phyloP scores from a whole-genome alignment of 805 yeast genomes.

The Sugiyamaella smithiae region DNA sequence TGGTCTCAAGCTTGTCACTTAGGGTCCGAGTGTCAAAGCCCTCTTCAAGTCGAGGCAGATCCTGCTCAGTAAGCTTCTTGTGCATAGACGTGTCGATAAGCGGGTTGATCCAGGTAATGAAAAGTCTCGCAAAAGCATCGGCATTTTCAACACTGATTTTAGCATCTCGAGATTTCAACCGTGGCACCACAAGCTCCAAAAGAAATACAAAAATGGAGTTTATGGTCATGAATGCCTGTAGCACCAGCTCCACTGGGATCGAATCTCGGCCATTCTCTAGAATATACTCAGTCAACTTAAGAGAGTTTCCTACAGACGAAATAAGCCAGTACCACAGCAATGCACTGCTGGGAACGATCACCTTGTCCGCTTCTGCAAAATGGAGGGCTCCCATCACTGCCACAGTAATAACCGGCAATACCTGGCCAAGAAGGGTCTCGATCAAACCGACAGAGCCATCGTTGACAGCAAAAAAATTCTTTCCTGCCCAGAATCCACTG shows the following conservation, averaged over 20 bases:
- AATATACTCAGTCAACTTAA: not conserved
- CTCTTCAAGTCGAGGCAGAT: conserved; percentile 70
- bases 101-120: conserved; percentile 17
- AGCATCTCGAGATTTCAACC: not conserved
- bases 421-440: not conserved
- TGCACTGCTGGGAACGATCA: conserved; percentile 2
- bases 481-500: not conserved
- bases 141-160: conserved; percentile 11
- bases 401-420: not conserved
- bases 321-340: conserved; percentile 15
- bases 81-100: conserved; percentile 8
- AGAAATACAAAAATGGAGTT: conserved; percentile 5
- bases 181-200: conserved; percentile 1
- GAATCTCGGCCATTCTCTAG: not conserved
- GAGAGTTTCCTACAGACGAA: not conserved
- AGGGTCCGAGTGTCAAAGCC: conserved; percentile 50
- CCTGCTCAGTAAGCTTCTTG: conserved; percentile 36
- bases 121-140: conserved; percentile 14
- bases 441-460: not conserved
- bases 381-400: conserved; percentile 1
- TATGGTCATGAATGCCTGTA: not conserved
- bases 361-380: conserved; percentile 7
- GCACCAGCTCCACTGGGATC: not conserved
- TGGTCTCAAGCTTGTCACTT: conserved; percentile 44
- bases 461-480: not conserved